Base-by-base conservation (phyloP, 306 rosid genomes). In the Alnus rubra region DNA sequence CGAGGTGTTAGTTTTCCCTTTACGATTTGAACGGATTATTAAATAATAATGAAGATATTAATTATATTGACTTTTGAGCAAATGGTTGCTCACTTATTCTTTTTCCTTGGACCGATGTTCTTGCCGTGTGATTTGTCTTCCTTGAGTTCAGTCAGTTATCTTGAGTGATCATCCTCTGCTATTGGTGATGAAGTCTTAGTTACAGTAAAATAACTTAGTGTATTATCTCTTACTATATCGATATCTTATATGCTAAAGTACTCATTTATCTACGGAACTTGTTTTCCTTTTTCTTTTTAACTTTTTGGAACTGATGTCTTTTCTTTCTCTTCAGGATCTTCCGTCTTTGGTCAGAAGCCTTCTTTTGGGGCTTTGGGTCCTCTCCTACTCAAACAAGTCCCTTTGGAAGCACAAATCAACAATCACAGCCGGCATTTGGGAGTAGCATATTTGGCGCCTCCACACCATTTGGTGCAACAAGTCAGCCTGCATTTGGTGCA, bases 301-400 rank as follows among this genome's bases (percentile, higher is more conserved):
- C 9, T 31, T 67, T 15, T 31, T 67, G 44, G 71, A 50, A 77
- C 48, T 83, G 83, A 80, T 42, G 74, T 39, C 49, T 51, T 69
- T 64, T 78, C 48, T 83, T 71, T 74, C 51, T 71, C 54, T 33
- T 4, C 78, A 86, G 98, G 96, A 65, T 87, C 97, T 1, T 86
- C 98, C 4, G 90, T 68, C 73, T 96, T 96, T 81, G 96, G 97
- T 69, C 97, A 96, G 86, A 91, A 91, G 88, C 93, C 99, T 78
- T 83, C 31, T 73, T 90, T 89, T 82, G 98, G 97, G 96, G 85
- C 53, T 96, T 93, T 88, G 96, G 96, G 72, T 83, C 97, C 16
- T 90, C 85, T 60, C 82, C 93, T 56, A 75, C 94, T 81, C 94
- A 89, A 88, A 53, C 94, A 76, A 92, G 87, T 84, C 90, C 97